Evolutionary conservation across 495 filamentous ascomycete genomes (phyloP), one percentile per base, ranked within the genome.

Genomic region (Penicillium ochrochloron): DNA sequence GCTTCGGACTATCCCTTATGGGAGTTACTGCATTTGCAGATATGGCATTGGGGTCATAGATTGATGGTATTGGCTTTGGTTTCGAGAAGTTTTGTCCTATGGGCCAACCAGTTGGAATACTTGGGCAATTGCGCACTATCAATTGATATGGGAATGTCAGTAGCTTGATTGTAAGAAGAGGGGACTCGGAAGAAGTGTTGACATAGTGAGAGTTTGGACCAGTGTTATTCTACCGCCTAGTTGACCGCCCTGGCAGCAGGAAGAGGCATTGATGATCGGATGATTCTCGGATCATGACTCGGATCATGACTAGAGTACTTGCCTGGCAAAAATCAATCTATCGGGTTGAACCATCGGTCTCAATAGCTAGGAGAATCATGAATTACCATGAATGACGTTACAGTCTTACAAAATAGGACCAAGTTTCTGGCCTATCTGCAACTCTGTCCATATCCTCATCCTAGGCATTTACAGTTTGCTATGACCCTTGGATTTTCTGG

Each of bases 381-480:
- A 14, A 17, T 2, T 2, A 14, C 5, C 37, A 41, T 15, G 1
- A 4, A 41, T 14, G 15, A 17, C 5, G 37, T 41, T 14, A 6
- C 2, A 41, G 2, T 33, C 31, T 11, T 41, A 5, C 3, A 17
- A 6, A 41, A 5, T 41, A 17, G 15, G 10, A 41, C 12, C 15
- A 41, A 5, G 9, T 48, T 1, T 7, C 21, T 9, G 12, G 21
- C 44, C 5, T 48, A 3, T 25, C 5, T n/a, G n/a, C 21, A 23
- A 25, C 44, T 48, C 2, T 25, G 10, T 11, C 10, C 19, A n/a
- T n/a, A n/a, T n/a, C n/a, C n/a, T n/a, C n/a, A 41, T 29, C 15
- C 48, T 29, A 31, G 25, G 27, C 37, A 10, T 50, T 52, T 52
- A 52, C 15, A 31, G 48, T 52, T 52, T 31, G 25, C 42, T 48